These are phyloP conservation scores for Thalassiosira hispida DNA, from an alignment of 352 stramenopile species.

Conservation along the genomic window DNA sequence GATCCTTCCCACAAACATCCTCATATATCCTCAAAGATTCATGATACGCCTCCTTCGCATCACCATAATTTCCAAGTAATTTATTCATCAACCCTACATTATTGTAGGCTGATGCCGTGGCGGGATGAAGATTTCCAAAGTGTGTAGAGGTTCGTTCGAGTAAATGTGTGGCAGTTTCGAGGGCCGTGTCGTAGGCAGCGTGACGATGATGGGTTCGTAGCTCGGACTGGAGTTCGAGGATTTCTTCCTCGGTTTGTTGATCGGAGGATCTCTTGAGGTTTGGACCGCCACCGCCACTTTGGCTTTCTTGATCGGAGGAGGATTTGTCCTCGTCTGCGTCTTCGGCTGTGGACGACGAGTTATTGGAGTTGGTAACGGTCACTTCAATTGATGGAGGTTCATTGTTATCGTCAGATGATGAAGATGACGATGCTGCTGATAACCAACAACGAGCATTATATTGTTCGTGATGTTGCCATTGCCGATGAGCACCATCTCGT, in stretches of 20 bases:
- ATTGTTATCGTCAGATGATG: no score
- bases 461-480: no score
- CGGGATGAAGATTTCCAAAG: slow-evolving; percentile 81
- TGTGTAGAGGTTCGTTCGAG: slow-evolving; percentile 56
- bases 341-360: no score
- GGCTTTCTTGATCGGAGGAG: no score
- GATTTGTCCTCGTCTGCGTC: no score
- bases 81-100: slow-evolving; percentile 85
- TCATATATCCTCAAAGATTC: slow-evolving; percentile 74
- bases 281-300: not conserved
- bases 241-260: slow-evolving; percentile 65
- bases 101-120: slow-evolving; percentile 79
- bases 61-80: slow-evolving; percentile 72
- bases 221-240: slow-evolving; percentile 70
- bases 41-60: slow-evolving; percentile 67
- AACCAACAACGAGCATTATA: no score
- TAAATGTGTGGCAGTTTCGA: slow-evolving; percentile 53
- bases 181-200: slow-evolving; percentile 65
- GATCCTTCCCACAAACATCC: slow-evolving; percentile 77
- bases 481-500: no score
- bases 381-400: no score
- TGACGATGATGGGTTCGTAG: slow-evolving; percentile 67
- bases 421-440: no score
- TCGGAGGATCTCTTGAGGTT: slow-evolving; percentile 14
- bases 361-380: no score